phyloP scores from a whole-genome alignment of 352 stramenopile species.

The Phytophthora cryptogea region DNA sequence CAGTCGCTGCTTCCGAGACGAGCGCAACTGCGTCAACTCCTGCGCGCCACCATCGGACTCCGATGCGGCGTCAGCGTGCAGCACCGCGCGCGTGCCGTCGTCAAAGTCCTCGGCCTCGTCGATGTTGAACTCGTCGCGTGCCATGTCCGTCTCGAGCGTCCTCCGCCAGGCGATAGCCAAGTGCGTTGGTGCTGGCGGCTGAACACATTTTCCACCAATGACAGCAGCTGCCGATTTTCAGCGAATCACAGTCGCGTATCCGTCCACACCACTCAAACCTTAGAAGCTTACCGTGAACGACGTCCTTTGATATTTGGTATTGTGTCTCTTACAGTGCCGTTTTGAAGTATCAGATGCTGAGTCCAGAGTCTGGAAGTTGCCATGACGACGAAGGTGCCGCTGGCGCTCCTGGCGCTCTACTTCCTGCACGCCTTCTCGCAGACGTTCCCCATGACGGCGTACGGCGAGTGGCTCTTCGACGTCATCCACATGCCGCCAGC shows the following conservation, averaged over 20 bases:
- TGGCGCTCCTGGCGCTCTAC: slow-evolving; percentile 75
- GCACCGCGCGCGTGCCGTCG: slow-evolving; percentile 69
- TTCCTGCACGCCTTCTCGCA: slow-evolving; percentile 79
- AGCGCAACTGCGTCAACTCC: slow-evolving; percentile 44
- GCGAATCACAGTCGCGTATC: slow-evolving; percentile 10
- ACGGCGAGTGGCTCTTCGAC: slow-evolving; percentile 77
- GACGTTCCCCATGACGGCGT: slow-evolving; percentile 82
- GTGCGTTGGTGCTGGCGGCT: background rate
- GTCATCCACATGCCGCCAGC: slow-evolving; percentile 78
- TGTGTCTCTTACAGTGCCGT: slow-evolving; percentile 10
- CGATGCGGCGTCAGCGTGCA: slow-evolving; percentile 26
- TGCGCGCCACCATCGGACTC: slow-evolving; percentile 22
- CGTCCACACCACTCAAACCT: slow-evolving; percentile 41
- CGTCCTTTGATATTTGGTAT: background rate
- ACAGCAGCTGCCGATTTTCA: slow-evolving; percentile 11
- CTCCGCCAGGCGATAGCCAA: slow-evolving; percentile 25
- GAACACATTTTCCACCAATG: background rate
- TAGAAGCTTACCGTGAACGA: background rate
- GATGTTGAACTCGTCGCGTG: slow-evolving; percentile 68
- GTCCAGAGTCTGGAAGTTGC: background rate
- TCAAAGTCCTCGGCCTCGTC: slow-evolving; percentile 85
- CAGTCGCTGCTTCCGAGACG: slow-evolving; percentile 64
- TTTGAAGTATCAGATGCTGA: slow-evolving; percentile 9
- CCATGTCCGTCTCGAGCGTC: slow-evolving; percentile 41
- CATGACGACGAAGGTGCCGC: slow-evolving; percentile 20